These are phyloP conservation scores for Fusarium sp. DNA, from an alignment of 2,329 filamentous ascomycete species.

Conservation along the genomic window DNA sequence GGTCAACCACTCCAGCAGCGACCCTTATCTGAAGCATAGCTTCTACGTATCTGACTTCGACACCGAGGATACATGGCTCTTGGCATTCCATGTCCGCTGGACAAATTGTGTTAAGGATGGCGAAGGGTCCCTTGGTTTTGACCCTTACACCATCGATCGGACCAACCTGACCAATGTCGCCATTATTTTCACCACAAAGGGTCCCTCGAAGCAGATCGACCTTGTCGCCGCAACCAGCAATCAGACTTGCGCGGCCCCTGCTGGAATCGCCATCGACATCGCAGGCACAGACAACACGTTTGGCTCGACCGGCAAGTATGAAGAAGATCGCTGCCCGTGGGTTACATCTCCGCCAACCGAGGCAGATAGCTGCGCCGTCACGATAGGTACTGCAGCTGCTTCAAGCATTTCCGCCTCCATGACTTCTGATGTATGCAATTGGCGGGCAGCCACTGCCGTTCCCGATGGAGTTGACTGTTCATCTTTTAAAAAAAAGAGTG, in stretches of 20 bases:
- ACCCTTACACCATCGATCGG: neutral
- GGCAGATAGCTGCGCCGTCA: neutral
- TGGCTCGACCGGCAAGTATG: no score
- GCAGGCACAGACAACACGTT: neutral
- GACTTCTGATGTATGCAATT: neutral
- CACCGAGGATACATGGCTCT: neutral
- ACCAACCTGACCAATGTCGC: neutral
- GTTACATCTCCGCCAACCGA: neutral
- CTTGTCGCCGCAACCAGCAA: neutral
- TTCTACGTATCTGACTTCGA: neutral
- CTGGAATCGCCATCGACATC: neutral
- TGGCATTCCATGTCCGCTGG: neutral
- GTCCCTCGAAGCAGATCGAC: neutral
- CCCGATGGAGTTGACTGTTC: neutral
- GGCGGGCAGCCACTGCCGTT: neutral
- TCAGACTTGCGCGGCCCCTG: neutral
- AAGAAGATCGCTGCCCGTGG: neutral
- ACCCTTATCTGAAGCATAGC: neutral
- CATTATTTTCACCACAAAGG: conserved; percentile 8
- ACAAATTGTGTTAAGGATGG: neutral
- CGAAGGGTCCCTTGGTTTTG: neutral
- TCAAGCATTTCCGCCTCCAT: neutral
- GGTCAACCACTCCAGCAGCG: neutral
- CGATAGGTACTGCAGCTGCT: neutral
- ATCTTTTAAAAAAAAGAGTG: neutral